These are phyloP conservation scores for Phoenix roebelenii DNA, from an alignment of 176 grass and related monocot species.

Conservation along the genomic window DNA sequence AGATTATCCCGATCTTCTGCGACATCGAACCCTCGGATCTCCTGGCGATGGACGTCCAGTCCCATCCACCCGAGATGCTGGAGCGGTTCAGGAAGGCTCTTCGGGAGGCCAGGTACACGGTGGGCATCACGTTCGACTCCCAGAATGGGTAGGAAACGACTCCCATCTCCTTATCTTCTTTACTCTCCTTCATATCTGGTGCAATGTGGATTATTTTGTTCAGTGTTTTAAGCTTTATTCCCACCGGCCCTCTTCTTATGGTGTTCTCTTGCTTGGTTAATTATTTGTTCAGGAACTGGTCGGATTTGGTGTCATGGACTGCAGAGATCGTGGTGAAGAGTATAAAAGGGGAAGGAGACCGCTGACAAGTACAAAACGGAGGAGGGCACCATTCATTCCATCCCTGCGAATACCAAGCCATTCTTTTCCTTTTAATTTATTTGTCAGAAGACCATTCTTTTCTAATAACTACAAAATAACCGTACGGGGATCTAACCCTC, in stretches of 20 bases:
- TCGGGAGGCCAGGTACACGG: slow-evolving; percentile 48
- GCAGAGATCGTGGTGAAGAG: slow-evolving; percentile 14
- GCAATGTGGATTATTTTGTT: not conserved
- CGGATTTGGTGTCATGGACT: slow-evolving; percentile 18
- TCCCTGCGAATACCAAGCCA: too few species aligned
- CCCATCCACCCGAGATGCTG: slow-evolving; percentile 26
- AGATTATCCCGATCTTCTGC: slow-evolving; percentile 71
- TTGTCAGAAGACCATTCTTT: too few species aligned
- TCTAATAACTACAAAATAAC: too few species aligned
- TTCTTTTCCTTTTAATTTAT: too few species aligned
- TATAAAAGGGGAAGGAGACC: not conserved
- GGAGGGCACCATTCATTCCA: too few species aligned
- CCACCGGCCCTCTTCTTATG: not conserved
- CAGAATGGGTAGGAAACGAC: slow-evolving; percentile 31
- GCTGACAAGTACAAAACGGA: too few species aligned
- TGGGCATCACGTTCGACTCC: slow-evolving; percentile 61
- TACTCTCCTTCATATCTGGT: not conserved
- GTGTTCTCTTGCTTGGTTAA: not conserved
- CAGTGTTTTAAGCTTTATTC: not conserved
- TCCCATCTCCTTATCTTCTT: not conserved
- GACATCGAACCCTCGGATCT: slow-evolving; percentile 74
- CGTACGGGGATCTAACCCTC: too few species aligned
- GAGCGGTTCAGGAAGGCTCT: slow-evolving; percentile 41
- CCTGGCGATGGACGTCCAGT: slow-evolving; percentile 13
- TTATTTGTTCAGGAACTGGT: slow-evolving; percentile 22